phyloP scores from a whole-genome alignment of 1,284 basidiomycete genomes.

The Rhodotorula sp. region DNA sequence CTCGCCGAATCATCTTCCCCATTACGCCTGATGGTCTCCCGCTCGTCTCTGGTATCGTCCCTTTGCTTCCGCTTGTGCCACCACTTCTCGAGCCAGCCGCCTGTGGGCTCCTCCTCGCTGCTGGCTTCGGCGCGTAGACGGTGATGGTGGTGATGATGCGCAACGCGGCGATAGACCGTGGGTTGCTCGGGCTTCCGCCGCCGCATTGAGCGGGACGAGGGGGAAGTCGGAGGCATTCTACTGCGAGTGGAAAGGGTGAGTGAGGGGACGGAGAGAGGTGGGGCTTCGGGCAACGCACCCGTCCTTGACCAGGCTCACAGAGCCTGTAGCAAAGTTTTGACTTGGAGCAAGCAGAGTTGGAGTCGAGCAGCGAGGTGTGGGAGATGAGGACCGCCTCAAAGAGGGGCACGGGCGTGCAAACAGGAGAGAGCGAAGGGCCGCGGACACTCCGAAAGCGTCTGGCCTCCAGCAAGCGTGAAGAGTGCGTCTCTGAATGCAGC shows the following conservation, averaged over 20 bases:
- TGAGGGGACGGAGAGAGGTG: not conserved
- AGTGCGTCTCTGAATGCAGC: too few species aligned
- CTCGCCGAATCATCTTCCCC: not conserved
- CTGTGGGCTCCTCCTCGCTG: not conserved
- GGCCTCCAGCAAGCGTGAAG: not conserved
- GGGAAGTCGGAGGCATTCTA: not conserved
- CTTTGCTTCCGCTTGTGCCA: not conserved
- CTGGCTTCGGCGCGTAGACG: not conserved
- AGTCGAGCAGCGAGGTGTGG: too few species aligned
- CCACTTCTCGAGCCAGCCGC: not conserved
- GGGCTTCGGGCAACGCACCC: not conserved
- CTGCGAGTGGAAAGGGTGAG: not conserved
- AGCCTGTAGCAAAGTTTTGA: too few species aligned
- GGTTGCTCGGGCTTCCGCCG: not conserved
- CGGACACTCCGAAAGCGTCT: too few species aligned
- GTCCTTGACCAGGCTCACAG: not conserved
- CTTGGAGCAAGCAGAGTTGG: too few species aligned
- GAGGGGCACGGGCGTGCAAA: too few species aligned
- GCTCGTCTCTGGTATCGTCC: not conserved
- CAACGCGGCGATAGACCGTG: not conserved
- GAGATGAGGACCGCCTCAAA: too few species aligned
- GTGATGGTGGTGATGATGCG: not conserved
- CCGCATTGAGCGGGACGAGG: not conserved
- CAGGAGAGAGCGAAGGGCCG: too few species aligned
- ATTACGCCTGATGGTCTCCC: not conserved